These are phyloP conservation scores for Adansonia rubrostipa DNA, from an alignment of 441 rosid genomes.

Conservation along the genomic window DNA sequence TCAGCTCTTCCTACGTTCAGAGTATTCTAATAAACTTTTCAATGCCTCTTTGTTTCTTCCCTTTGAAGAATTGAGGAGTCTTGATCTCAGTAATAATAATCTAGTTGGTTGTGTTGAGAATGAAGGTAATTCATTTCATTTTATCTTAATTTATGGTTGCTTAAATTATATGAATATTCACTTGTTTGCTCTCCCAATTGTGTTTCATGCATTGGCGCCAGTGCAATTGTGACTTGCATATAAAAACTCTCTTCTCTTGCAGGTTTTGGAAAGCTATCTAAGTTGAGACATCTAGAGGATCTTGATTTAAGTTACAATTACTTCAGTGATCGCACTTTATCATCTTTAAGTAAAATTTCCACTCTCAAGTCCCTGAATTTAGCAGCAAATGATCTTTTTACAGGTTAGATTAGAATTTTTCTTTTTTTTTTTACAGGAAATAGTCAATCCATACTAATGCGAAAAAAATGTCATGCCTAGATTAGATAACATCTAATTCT, in stretches of 20 bases:
- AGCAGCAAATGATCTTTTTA: not conserved
- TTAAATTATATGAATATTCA: too few species aligned
- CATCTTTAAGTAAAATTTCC: not conserved
- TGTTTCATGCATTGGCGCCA: not conserved
- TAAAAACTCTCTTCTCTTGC: too few species aligned
- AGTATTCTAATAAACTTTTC: slow-evolving; percentile 5
- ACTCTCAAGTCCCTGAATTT: not conserved
- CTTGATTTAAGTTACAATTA: too few species aligned
- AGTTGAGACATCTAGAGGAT: too few species aligned
- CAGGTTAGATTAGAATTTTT: not conserved
- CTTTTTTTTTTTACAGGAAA: too few species aligned
- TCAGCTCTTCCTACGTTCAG: not conserved
- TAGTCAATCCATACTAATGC: not conserved
- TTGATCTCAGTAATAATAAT: not conserved
- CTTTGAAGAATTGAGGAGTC: slow-evolving; percentile 17
- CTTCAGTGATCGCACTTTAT: not conserved
- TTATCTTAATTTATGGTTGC: too few species aligned
- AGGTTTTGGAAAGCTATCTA: too few species aligned
- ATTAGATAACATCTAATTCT: not conserved
- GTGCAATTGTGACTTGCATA: too few species aligned
- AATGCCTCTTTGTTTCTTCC: slow-evolving; percentile 33
- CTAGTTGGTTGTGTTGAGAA: slow-evolving; percentile 18
- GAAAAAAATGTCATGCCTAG: not conserved
- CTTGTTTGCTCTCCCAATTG: not conserved
- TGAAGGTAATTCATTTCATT: not conserved